phyloP scores from a whole-genome alignment of 495 filamentous ascomycete species.

The Hypoxylon lienhwacheense region DNA sequence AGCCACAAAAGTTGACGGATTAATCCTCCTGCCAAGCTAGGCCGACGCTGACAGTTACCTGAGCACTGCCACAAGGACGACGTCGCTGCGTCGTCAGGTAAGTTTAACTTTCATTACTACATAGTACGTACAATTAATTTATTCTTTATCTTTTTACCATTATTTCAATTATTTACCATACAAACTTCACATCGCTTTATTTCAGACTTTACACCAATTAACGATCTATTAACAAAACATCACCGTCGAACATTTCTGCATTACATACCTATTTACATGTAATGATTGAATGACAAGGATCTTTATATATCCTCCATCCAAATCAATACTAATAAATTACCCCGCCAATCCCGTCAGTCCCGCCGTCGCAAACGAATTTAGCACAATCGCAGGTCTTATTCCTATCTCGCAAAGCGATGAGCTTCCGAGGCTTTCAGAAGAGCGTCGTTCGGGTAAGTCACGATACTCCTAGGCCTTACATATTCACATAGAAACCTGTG shows the following conservation, averaged over 20 bases:
- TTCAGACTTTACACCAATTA: too few species aligned
- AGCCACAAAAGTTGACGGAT: constrained; percentile 36
- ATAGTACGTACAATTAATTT: constrained; percentile 2
- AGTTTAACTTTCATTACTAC: background rate
- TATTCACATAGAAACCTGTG: constrained; percentile 3
- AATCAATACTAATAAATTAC: too few species aligned
- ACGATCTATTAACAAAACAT: too few species aligned
- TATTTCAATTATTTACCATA: too few species aligned
- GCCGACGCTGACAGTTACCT: constrained; percentile 10
- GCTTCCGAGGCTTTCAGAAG: constrained; percentile 95
- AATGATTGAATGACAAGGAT: too few species aligned
- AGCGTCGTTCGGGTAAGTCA: constrained; percentile 72
- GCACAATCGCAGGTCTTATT: constrained; percentile 1
- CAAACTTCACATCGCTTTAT: too few species aligned
- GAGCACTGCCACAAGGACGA: constrained; percentile 39
- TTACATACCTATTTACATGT: too few species aligned
- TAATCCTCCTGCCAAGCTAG: constrained; percentile 12
- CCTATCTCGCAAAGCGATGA: constrained; percentile 61
- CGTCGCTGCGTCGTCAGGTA: constrained; percentile 20
- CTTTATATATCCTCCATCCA: constrained; percentile 7
- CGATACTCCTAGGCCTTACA: constrained; percentile 13
- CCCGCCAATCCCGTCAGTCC: background rate
- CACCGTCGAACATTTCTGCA: too few species aligned
- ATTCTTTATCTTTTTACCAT: constrained; percentile 2
- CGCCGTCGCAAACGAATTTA: background rate